phyloP scores from a whole-genome alignment of 2,329 filamentous ascomycete species.

The Xylariaceae sp. region DNA sequence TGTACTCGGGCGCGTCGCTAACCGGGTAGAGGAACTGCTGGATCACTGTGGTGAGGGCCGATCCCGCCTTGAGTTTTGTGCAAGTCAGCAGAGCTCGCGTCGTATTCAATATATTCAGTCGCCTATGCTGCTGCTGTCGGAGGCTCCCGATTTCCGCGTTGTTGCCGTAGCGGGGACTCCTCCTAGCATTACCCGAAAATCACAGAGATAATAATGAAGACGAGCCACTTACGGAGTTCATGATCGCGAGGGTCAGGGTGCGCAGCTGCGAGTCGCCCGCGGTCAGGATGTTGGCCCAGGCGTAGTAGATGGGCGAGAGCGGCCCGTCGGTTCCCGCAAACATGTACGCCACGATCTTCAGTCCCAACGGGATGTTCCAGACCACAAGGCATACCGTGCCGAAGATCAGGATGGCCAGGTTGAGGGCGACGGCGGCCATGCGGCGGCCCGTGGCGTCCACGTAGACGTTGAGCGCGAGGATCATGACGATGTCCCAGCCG shows the following conservation, averaged over 20 bases:
- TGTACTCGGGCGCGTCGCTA: constrained; percentile 23
- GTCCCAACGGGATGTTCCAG: constrained; percentile 25
- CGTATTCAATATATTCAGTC: no score
- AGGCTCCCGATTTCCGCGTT: no score
- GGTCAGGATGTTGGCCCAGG: constrained; percentile 29
- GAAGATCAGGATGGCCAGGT: constrained; percentile 23
- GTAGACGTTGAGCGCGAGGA: constrained; percentile 18
- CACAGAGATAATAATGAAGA: no score
- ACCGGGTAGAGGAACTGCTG: constrained; percentile 27
- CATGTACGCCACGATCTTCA: constrained; percentile 27
- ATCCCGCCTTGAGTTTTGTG: constrained; percentile 13
- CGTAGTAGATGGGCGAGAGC: constrained; percentile 26
- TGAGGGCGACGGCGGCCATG: constrained; percentile 24
- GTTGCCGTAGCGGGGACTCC: no score
- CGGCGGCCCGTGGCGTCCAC: constrained; percentile 26
- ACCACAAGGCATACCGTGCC: constrained; percentile 23
- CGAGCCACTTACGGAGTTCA: constrained; percentile 20
- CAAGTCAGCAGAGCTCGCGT: no score
- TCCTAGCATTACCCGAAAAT: no score
- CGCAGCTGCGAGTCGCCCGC: constrained; percentile 26
- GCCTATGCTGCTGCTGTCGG: no score
- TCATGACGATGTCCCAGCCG: constrained; percentile 22
- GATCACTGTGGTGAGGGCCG: constrained; percentile 23
- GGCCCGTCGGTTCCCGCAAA: constrained; percentile 28
- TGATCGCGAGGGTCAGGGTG: constrained; percentile 26